A percentile compares a stretch with the other conserved stretches of the same genome.
Evolutionary conservation across 768 basidiomycete genomes (phyloP).

Genomic region (Pulveroboletus frians): DNA sequence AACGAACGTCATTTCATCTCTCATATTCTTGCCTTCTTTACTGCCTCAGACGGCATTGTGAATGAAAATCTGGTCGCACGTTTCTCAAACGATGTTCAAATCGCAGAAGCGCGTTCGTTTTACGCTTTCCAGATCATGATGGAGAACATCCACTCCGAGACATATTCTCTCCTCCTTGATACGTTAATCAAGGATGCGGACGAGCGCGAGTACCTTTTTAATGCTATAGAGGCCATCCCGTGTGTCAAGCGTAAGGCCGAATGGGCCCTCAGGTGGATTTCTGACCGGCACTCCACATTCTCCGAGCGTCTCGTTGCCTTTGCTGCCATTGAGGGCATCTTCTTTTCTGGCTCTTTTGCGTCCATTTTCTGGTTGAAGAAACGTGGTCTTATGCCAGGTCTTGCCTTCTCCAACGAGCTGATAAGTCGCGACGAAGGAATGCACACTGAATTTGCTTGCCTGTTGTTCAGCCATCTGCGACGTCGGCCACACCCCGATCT

Average conservation of each 20-base stretch:
- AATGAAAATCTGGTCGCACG: constrained; percentile 95
- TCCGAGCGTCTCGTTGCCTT: constrained; percentile 89
- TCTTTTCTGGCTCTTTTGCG: constrained; percentile 93
- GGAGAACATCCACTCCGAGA: constrained; percentile 96
- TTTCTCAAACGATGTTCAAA: constrained; percentile 89
- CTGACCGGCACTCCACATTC: constrained; percentile 73
- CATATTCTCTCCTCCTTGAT: constrained; percentile 93
- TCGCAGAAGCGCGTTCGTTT: constrained; percentile 90
- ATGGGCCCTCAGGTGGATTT: constrained; percentile 93
- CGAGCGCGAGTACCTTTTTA: constrained; percentile 78
- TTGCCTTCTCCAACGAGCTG: constrained; percentile 95
- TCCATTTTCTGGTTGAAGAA: constrained; percentile 98
- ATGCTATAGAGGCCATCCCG: constrained; percentile 91
- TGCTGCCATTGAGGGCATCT: constrained; percentile 94
- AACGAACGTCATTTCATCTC: constrained; percentile 88
- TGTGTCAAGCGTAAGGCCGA: constrained; percentile 90
- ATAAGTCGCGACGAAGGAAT: constrained; percentile 95
- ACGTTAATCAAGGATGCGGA: constrained; percentile 83
- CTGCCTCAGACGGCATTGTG: constrained; percentile 92
- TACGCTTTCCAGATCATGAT: constrained; percentile 99
- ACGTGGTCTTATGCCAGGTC: constrained; percentile 93
- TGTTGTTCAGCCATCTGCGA: constrained; percentile 79
- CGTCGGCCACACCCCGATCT: constrained; percentile 78
- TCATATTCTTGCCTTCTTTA: constrained; percentile 93
- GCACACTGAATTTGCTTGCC: constrained; percentile 94